Percentiles rank a stretch among this genome's conserved stretches.
These are phyloP conservation scores for Dacryopinax spathularia DNA, from an alignment of 768 basidiomycete species.

Conservation along the genomic window DNA sequence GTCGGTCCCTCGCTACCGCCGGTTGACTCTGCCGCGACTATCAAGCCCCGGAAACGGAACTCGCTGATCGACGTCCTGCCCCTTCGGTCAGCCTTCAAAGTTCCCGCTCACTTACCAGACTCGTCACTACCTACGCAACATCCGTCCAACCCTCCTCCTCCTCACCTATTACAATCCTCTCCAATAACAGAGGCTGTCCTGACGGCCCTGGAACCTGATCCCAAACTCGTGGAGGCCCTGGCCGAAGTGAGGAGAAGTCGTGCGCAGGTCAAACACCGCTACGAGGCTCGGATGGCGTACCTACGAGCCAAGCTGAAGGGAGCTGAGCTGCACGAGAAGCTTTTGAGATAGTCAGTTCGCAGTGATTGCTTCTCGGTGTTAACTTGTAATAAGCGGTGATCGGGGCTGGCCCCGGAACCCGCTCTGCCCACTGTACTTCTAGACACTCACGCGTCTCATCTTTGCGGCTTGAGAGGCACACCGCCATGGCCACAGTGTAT, in stretches of 20 bases:
- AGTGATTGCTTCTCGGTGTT: not conserved
- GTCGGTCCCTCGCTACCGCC: not conserved
- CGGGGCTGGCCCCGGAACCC: not conserved
- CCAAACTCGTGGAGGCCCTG: constrained; percentile 6
- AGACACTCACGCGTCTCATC: not conserved
- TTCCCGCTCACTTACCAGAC: not conserved
- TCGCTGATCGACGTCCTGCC: not conserved
- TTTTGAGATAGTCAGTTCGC: constrained; percentile 23
- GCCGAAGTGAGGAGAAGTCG: constrained; percentile 52
- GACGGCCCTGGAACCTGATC: not conserved
- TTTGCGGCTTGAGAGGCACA: too few relatives aligned
- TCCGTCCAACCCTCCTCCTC: too few relatives aligned
- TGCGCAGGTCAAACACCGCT: constrained; percentile 55
- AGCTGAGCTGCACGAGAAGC: constrained; percentile 69
- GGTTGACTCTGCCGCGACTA: not conserved
- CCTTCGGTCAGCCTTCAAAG: not conserved
- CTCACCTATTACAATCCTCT: not conserved
- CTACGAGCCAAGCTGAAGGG: constrained; percentile 69
- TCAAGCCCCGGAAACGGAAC: not conserved
- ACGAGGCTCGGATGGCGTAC: constrained; percentile 64
- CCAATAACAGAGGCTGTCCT: not conserved
- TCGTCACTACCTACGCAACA: too few relatives aligned
- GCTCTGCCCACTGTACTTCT: not conserved
- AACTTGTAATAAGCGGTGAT: not conserved
- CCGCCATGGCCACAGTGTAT: too few relatives aligned